Percentiles rank a stretch among this genome's conserved stretches.
Conservation (phyloP, 2,329 filamentous ascomycete genomes). For the Xylaria sp. region DNA sequence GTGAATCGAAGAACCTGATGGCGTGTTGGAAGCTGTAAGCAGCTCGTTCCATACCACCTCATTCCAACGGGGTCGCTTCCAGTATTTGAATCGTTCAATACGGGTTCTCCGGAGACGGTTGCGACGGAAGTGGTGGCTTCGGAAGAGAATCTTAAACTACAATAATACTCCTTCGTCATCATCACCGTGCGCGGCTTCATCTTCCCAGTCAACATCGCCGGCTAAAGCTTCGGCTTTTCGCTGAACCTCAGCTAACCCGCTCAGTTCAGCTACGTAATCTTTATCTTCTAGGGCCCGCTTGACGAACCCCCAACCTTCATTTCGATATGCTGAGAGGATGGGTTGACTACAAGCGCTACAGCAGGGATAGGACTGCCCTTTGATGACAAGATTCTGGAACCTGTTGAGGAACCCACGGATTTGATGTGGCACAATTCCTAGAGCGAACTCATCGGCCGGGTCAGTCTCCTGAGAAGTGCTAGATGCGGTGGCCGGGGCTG, state of each 20-base stretch:
- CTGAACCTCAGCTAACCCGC: conserved; percentile 51
- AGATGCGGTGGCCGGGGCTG: conserved; percentile 61
- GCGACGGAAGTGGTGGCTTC: conserved; percentile 39
- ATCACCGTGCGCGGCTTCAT: conserved; percentile 43
- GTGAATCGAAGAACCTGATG: conserved; percentile 19
- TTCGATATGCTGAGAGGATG: conserved; percentile 74
- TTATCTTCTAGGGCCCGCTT: conserved; percentile 78
- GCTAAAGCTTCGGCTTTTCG: conserved; percentile 48
- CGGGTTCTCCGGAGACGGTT: conserved; percentile 40
- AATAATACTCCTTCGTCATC: conserved; percentile 52
- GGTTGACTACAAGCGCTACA: conserved; percentile 83
- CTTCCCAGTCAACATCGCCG: conserved; percentile 50
- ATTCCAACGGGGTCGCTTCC: conserved; percentile 44
- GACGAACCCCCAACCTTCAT: conserved; percentile 80
- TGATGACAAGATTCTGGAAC: conserved; percentile 79
- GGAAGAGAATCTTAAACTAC: conserved; percentile 44
- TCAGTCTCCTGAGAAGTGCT: conserved; percentile 58
- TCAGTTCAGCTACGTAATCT: conserved; percentile 81
- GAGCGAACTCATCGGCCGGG: conserved; percentile 66
- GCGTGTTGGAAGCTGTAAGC: conserved; percentile 17
- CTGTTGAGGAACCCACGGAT: conserved; percentile 80
- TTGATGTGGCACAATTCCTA: conserved; percentile 81
- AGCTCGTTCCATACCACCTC: conserved; percentile 39
- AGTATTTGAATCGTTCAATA: conserved; percentile 43
- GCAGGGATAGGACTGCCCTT: conserved; percentile 79